A percentile compares a stretch with the other conserved stretches of the same genome.
Evolutionary conservation across 2,329 filamentous ascomycete genomes (phyloP).

Genomic region (Microsporum audouinii): DNA sequence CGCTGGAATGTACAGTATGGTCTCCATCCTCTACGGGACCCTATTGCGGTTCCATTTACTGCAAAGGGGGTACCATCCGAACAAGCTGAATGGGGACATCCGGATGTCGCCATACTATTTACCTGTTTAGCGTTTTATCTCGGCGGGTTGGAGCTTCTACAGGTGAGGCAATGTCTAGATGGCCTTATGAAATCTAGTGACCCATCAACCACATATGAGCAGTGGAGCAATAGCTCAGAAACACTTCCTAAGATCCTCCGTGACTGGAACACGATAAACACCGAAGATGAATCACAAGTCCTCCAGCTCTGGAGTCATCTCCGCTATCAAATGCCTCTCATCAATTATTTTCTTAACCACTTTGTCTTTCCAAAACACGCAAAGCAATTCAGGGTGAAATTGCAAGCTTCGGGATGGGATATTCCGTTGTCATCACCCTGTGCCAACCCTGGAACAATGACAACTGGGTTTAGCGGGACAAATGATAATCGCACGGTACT

Average conservation of each 20-base stretch:
- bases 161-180: conserved; percentile 40
- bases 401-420: conserved; percentile 59
- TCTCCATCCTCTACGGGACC: conserved; percentile 34
- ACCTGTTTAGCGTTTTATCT: conserved; percentile 49
- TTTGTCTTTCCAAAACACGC: conserved; percentile 52
- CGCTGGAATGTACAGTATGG: conserved; percentile 58
- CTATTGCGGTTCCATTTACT: conserved; percentile 48
- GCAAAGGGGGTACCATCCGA: conserved; percentile 48
- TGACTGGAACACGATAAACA: conserved; percentile 44
- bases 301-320: conserved; percentile 41
- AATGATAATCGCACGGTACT: conserved; percentile 51
- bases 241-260: conserved; percentile 29
- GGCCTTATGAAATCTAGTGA: conserved; percentile 44
- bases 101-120: conserved; percentile 46
- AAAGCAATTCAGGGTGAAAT: conserved; percentile 51
- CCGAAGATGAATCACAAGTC: conserved; percentile 45
- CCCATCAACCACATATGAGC: conserved; percentile 38
- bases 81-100: conserved; percentile 52
- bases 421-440: conserved; percentile 30
- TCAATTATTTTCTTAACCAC: conserved; percentile 53
- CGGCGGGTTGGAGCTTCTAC: conserved; percentile 41
- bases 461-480: conserved; percentile 59
- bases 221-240: conserved; percentile 23
- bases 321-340: conserved; percentile 40
- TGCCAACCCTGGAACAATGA: conserved; percentile 17